These are phyloP conservation scores for Leishmania aethiopica DNA, from an alignment of 208 protist genomes.

Conservation along the genomic window DNA sequence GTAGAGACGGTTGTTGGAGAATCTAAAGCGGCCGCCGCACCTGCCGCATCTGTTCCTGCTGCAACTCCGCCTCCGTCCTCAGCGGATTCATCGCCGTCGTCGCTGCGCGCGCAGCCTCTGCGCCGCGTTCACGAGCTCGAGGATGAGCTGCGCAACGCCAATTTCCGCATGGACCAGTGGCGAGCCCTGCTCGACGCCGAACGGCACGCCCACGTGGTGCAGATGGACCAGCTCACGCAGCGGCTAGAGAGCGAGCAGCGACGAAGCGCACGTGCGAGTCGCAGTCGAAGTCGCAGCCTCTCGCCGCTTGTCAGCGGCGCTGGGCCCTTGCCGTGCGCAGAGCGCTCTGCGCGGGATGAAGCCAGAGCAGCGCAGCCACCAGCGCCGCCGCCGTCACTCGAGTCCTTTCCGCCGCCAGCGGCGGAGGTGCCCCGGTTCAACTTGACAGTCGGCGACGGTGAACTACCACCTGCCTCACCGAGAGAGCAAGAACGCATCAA, in stretches of 20 bases:
- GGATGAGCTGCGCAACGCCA: conserved; percentile 32
- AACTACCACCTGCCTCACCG: background rate
- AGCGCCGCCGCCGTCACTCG: background rate
- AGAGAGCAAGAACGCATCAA: background rate
- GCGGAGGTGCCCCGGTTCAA: background rate
- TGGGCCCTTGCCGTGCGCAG: background rate
- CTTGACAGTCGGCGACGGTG: background rate
- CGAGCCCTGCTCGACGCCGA: conserved; percentile 34
- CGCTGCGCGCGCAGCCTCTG: background rate
- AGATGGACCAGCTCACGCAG: conserved; percentile 36
- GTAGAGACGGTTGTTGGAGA: background rate
- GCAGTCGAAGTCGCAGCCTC: conserved; percentile 18
- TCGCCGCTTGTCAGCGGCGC: conserved; percentile 5
- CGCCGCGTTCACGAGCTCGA: conserved; percentile 27
- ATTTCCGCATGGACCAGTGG: conserved; percentile 40
- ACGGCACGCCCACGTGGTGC: conserved; percentile 35
- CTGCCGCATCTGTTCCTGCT: background rate
- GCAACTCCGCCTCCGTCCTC: background rate
- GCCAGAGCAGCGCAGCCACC: too few relatives aligned
- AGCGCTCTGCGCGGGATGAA: background rate
- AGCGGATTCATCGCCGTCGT: background rate
- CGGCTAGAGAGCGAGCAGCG: conserved; percentile 34
- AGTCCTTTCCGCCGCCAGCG: background rate
- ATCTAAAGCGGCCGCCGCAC: background rate
- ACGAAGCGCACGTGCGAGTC: conserved; percentile 12